phyloP scores from a whole-genome alignment of 1,284 basidiomycete genomes.

The Tranzscheliella williamsii region DNA sequence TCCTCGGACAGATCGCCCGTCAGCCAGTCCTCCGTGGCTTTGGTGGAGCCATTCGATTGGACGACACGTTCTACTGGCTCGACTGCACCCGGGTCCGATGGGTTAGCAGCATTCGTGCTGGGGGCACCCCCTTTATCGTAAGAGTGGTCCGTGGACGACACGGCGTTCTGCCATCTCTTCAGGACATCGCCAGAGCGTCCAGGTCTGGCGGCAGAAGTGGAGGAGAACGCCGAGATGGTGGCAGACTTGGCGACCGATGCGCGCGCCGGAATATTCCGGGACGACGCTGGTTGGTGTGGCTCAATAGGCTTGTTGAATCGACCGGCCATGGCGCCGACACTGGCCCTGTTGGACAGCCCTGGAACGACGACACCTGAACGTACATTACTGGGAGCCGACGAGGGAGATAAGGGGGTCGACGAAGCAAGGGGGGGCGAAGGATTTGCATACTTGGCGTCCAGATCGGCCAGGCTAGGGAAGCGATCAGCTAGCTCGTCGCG shows the following conservation, averaged over 20 bases:
- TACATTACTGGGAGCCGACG: conserved; percentile 3
- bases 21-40: too few relatives aligned
- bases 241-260: conserved; percentile 13
- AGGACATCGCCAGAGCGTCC: conserved; percentile 9
- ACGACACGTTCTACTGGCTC: too few relatives aligned
- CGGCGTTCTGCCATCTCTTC: conserved; percentile 24
- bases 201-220: neutral
- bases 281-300: conserved; percentile 5
- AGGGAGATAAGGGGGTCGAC: neutral
- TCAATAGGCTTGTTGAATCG: conserved; percentile 31
- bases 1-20: conserved; percentile 28
- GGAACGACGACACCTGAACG: conserved; percentile 10
- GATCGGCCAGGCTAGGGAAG: conserved; percentile 46
- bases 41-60: too few relatives aligned
- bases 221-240: conserved; percentile 7
- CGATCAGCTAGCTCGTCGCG: conserved; percentile 33
- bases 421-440: conserved; percentile 1
- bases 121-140: too few relatives aligned
- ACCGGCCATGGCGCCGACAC: conserved; percentile 41
- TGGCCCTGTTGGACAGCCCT: conserved; percentile 31
- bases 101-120: too few relatives aligned
- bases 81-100: too few relatives aligned
- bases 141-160: too few relatives aligned
- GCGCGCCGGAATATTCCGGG: neutral
- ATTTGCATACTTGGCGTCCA: conserved; percentile 34